Conservation (phyloP, 2,329 filamentous ascomycete species). For the Ceratocystis cacaofunesta region DNA sequence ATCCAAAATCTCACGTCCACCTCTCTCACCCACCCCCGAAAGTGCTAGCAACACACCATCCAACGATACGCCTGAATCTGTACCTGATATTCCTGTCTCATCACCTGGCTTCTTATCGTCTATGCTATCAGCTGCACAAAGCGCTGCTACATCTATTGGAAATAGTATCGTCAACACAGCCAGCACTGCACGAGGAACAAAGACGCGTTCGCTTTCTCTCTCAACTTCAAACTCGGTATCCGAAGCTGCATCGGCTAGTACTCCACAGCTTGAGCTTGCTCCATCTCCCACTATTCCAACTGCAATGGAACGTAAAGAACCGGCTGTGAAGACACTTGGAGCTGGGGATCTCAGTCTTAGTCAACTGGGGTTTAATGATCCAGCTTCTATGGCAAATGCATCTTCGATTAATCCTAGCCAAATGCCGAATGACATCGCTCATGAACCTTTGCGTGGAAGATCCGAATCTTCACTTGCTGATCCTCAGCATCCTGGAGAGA, state of each 20-base stretch:
- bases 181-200: conserved; percentile 25
- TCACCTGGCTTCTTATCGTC: conserved; percentile 72
- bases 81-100: neutral
- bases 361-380: conserved; percentile 64
- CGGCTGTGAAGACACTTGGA: conserved; percentile 77
- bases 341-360: conserved; percentile 78
- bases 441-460: conserved; percentile 27
- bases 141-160: conserved; percentile 62
- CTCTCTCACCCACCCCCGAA: conserved; percentile 65
- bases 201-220: neutral
- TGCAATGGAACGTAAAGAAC: conserved; percentile 44
- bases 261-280: conserved; percentile 9
- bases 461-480: conserved; percentile 47
- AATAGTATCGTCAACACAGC: conserved; percentile 57
- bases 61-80: neutral
- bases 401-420: neutral
- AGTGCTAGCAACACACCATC: conserved; percentile 18
- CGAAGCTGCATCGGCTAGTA: conserved; percentile 4
- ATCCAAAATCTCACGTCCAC: conserved; percentile 56
- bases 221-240: conserved; percentile 17
- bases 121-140: conserved; percentile 84
- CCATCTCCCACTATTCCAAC: conserved; percentile 1
- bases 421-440: neutral
- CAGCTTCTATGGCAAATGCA: conserved; percentile 17
- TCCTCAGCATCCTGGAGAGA: conserved; percentile 21